Conservation (phyloP, 306 rosid species). For the Corylus avellana region DNA sequence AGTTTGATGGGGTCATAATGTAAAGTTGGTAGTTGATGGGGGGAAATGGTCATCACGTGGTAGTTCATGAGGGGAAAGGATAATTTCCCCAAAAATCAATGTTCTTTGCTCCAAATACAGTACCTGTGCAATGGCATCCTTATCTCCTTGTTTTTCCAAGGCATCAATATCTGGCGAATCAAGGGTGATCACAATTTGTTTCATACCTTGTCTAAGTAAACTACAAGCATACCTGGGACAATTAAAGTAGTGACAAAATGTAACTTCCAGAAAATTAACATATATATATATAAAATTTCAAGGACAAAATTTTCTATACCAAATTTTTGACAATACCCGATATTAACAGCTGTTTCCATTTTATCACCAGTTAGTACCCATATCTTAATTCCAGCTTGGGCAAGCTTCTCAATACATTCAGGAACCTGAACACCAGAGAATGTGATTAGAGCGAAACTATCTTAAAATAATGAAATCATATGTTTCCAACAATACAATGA, state of each 20-base stretch:
- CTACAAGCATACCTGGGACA: constrained; percentile 79
- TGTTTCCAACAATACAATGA: constrained; percentile 3
- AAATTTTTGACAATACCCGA: constrained; percentile 55
- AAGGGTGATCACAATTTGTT: constrained; percentile 63
- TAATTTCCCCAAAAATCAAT: constrained; percentile 2
- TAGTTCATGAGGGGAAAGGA: too few relatives aligned
- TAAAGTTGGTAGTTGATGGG: too few relatives aligned
- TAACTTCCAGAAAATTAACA: constrained; percentile 19
- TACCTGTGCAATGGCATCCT: constrained; percentile 62
- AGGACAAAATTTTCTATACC: neutral
- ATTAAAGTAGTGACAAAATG: constrained; percentile 11
- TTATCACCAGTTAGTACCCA: constrained; percentile 97
- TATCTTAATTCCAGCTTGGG: constrained; percentile 73
- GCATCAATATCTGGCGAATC: constrained; percentile 67
- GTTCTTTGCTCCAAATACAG: constrained; percentile 12
- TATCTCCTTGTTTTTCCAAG: constrained; percentile 62
- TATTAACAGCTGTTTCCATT: constrained; percentile 90
- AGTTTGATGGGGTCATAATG: too few relatives aligned
- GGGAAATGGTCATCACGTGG: too few relatives aligned
- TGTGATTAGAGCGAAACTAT: constrained; percentile 11
- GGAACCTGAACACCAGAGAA: constrained; percentile 70
- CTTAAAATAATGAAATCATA: constrained; percentile 11
- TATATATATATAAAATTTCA: neutral
- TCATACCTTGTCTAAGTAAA: constrained; percentile 81
- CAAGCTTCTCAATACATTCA: constrained; percentile 72